Percentiles rank a stretch among this genome's conserved stretches.
Conservation (phyloP, 2,329 filamentous ascomycete genomes). For the Beauveria pseudobassiana region DNA sequence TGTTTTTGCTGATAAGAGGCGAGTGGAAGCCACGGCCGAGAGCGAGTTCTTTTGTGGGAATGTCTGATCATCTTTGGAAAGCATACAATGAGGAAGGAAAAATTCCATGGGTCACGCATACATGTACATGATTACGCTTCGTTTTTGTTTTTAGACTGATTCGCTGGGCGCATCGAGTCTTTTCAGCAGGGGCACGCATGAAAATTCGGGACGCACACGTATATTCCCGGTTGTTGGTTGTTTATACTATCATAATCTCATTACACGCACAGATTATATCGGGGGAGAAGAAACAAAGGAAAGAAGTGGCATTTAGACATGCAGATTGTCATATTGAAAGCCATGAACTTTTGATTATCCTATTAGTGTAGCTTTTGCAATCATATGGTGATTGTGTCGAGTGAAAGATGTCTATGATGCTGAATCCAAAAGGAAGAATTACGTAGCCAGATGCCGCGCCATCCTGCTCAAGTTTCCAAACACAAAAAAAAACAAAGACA, state of each 20-base stretch:
- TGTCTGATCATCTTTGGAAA: background rate
- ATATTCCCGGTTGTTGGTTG: background rate
- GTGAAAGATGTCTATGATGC: background rate
- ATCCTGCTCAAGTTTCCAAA: background rate
- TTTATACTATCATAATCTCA: constrained; percentile 5
- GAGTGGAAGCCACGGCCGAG: background rate
- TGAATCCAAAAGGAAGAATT: background rate
- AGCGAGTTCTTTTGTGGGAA: background rate
- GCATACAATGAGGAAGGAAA: background rate
- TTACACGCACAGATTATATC: constrained; percentile 7
- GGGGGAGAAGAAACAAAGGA: background rate
- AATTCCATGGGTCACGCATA: background rate
- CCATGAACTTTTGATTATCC: background rate
- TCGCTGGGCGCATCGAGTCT: background rate
- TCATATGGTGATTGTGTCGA: background rate
- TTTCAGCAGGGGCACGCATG: background rate
- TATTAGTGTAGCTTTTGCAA: background rate
- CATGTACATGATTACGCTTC: background rate
- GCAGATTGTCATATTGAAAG: background rate
- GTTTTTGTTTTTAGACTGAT: background rate
- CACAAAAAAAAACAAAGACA: background rate
- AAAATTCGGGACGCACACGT: background rate
- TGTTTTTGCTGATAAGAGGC: background rate
- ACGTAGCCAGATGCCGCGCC: background rate
- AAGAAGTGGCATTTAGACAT: background rate